Base-by-base conservation (phyloP, 2,329 filamentous ascomycete species). In the Penicillium italicum region DNA sequence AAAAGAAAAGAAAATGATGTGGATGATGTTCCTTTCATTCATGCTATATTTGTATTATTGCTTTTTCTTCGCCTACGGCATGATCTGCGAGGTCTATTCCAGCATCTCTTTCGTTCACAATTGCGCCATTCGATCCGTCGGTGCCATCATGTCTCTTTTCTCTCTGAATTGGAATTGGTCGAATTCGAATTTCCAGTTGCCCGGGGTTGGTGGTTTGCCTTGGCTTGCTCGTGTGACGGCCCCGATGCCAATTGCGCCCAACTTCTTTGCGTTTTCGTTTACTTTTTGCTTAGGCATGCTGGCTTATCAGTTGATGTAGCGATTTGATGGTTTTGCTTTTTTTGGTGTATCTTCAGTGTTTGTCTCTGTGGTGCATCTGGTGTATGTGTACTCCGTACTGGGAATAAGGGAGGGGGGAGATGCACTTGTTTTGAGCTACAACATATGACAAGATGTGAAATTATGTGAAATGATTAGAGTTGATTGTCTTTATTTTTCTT, bases 61-160 rank as follows among this genome's bases (percentile, higher is more conserved):
- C 22, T 53, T 53, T 31, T 55, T 55, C 20, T 10, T 50, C 26
- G 26, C 28, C 20, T 53, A 53, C 37, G n/a, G 18, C 0, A 4
- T 18, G 20, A 30, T 50, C 30, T 11, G 26, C 38, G n/a, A 34
- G 22, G 9, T 18, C 22, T n/a, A 11, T 10, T 42, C 22, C 12
- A 24, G 20, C 20, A 20, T 51, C 10, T 44, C 42, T 3, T 56
- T 38, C 22, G 14, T 46, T 16, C 28, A 31, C 16, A n/a, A 61
- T 56, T 58, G 43, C 51, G 50, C 55, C 51, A 56, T 61, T 20
- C 30, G 54, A 14, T 50, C 50, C 33, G 37, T 24, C 5, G 5
- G 43, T 61, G 50, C 55, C 55, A 55, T 56, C 50, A 62, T 56
- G 24, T 34, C 38, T 11, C 40, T 37, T 12, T 41, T 52, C 3